phyloP scores from a whole-genome alignment of 495 filamentous ascomycete species.

The Annulohypoxylon maeteangense region DNA sequence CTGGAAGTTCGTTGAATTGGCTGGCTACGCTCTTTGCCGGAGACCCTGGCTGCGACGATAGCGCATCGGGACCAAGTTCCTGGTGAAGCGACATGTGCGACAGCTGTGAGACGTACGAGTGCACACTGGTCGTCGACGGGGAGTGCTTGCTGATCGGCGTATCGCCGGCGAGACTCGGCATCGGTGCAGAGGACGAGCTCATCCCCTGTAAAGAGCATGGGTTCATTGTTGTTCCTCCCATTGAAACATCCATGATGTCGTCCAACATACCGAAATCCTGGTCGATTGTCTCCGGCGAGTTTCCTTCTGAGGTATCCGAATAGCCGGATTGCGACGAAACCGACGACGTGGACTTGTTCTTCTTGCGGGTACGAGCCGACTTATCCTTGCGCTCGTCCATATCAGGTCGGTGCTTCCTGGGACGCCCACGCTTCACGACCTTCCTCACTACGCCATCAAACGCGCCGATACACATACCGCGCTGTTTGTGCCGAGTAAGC shows the following conservation, averaged over 20 bases:
- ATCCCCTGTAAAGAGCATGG: constrained; percentile 50
- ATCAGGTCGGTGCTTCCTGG: constrained; percentile 58
- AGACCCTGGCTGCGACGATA: constrained; percentile 54
- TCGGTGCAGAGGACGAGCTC: constrained; percentile 52
- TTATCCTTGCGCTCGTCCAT: constrained; percentile 75
- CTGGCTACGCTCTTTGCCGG: constrained; percentile 58
- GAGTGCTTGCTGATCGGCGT: constrained; percentile 47
- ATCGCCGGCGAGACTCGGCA: constrained; percentile 48
- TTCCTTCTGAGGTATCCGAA: constrained; percentile 58
- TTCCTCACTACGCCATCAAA: constrained; percentile 83
- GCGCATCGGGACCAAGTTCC: constrained; percentile 33
- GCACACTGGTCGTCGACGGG: constrained; percentile 52
- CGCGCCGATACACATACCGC: constrained; percentile 93
- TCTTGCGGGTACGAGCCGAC: constrained; percentile 62
- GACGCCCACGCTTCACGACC: constrained; percentile 61
- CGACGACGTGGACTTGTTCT: constrained; percentile 62
- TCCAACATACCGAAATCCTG: constrained; percentile 59
- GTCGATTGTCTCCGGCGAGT: constrained; percentile 55
- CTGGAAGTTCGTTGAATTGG: constrained; percentile 56
- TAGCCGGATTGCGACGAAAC: constrained; percentile 59
- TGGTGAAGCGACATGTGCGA: constrained; percentile 48
- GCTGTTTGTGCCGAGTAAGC: constrained; percentile 90
- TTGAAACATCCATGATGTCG: constrained; percentile 58
- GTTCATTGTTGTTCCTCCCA: constrained; percentile 53
- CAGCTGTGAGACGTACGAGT: constrained; percentile 53